These are phyloP conservation scores for Ceratobasidium sp. DNA, from an alignment of 1,284 basidiomycete genomes.

Conservation along the genomic window DNA sequence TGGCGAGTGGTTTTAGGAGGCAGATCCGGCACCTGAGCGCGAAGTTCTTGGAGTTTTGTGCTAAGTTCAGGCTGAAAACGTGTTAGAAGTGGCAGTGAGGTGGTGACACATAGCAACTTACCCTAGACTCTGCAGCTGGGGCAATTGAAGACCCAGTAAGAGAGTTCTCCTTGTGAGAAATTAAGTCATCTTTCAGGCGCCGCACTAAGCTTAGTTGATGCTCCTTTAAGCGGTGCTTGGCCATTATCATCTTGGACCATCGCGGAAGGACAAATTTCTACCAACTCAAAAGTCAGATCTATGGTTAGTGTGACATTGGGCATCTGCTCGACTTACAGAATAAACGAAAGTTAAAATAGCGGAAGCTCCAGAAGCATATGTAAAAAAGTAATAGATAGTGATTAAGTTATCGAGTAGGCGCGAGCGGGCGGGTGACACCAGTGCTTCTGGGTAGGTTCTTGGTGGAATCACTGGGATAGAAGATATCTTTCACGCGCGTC, in stretches of 20 bases:
- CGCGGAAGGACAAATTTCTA: conserved; percentile 36
- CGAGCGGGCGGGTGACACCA: conserved; percentile 26
- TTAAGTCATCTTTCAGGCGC: conserved; percentile 13
- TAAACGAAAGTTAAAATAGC: conserved; percentile 33
- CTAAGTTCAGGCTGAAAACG: not conserved
- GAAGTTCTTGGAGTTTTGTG: conserved; percentile 21
- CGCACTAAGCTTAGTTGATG: conserved; percentile 17
- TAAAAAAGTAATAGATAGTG: conserved; percentile 39
- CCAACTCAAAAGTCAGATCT: not conserved
- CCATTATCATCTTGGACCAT: conserved; percentile 30
- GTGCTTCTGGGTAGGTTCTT: conserved; percentile 35
- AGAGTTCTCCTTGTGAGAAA: not conserved
- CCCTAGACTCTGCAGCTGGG: conserved; percentile 19
- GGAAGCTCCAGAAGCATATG: conserved; percentile 33
- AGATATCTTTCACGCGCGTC: conserved; percentile 13
- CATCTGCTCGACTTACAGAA: conserved; percentile 5
- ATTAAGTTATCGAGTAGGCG: conserved; percentile 32
- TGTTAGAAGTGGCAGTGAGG: not conserved
- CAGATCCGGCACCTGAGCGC: conserved; percentile 15
- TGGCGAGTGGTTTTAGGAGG: conserved; percentile 27
- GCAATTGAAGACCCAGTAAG: conserved; percentile 15
- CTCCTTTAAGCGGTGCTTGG: conserved; percentile 26
- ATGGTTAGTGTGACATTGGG: not conserved
- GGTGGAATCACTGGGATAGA: conserved; percentile 37
- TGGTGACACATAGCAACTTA: not conserved